Conservation (phyloP, 306 rosid genomes). For the Mimosa bimucronata region DNA sequence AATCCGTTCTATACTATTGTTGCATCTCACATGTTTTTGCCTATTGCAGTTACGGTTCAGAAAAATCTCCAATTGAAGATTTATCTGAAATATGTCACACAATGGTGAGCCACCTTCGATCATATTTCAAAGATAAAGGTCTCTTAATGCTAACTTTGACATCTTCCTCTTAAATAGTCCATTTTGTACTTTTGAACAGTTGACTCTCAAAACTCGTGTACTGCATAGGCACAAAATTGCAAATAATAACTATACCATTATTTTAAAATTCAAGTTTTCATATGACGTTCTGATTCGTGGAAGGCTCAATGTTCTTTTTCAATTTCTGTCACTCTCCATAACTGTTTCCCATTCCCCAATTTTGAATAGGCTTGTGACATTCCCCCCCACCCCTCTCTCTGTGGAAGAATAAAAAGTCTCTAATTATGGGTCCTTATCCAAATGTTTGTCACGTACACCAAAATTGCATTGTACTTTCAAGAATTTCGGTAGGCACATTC, state of each 20-base stretch:
- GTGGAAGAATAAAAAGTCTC: background rate
- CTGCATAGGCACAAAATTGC: background rate
- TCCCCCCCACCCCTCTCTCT: too few relatives aligned
- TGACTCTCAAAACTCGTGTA: background rate
- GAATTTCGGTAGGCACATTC: background rate
- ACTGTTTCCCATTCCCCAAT: background rate
- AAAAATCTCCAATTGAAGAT: conserved; percentile 76
- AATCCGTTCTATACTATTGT: background rate
- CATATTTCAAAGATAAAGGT: conserved; percentile 18
- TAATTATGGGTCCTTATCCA: background rate
- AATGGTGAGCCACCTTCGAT: conserved; percentile 57
- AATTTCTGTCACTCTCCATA: background rate
- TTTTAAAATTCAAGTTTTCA: background rate
- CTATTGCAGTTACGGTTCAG: conserved; percentile 82
- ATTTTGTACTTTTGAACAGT: conserved; percentile 12
- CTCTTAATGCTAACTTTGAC: conserved; percentile 6
- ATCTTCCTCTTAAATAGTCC: conserved; percentile 12
- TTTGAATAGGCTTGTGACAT: background rate
- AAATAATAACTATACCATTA: background rate
- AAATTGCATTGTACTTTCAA: background rate
- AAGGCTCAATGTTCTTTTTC: conserved; percentile 14
- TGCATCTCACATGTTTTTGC: conserved; percentile 40
- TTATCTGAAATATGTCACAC: conserved; percentile 83
- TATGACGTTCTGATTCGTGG: background rate
- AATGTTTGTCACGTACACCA: background rate